These are phyloP conservation scores for Neurospora sp. DNA, from an alignment of 495 filamentous ascomycete genomes.

Conservation along the genomic window DNA sequence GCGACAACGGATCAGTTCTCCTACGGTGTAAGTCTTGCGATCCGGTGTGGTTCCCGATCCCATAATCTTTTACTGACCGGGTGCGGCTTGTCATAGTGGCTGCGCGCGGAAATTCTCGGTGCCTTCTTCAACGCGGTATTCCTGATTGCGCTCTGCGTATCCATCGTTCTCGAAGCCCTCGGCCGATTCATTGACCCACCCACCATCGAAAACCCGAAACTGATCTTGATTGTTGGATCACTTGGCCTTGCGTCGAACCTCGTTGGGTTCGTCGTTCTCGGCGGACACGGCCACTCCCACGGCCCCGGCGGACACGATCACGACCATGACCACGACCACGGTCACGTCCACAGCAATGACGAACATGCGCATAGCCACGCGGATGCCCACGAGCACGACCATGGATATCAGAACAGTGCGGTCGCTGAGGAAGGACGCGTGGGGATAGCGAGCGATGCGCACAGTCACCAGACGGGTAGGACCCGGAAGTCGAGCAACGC, in stretches of 20 bases:
- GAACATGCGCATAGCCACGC: constrained; percentile 58
- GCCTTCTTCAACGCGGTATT: constrained; percentile 96
- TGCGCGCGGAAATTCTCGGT: constrained; percentile 95
- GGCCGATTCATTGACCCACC: constrained; percentile 84
- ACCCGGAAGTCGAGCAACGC: constrained; percentile 40
- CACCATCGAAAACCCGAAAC: constrained; percentile 66
- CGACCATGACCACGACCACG: constrained; percentile 46
- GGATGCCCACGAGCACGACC: constrained; percentile 27
- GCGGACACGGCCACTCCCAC: constrained; percentile 87
- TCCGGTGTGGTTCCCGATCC: neutral
- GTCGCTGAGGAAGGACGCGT: constrained; percentile 22
- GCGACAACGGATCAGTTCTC: constrained; percentile 80
- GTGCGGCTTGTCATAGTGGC: constrained; percentile 42
- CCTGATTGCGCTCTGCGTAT: constrained; percentile 85
- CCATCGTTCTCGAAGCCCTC: constrained; percentile 90
- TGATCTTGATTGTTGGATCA: constrained; percentile 82
- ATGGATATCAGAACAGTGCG: constrained; percentile 19
- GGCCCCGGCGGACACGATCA: constrained; percentile 44
- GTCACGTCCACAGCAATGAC: constrained; percentile 56
- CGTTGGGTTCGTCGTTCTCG: constrained; percentile 78
- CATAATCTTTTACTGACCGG: neutral
- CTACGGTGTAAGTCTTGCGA: constrained; percentile 61
- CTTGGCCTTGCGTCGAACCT: constrained; percentile 84
- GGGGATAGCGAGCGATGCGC: constrained; percentile 6
- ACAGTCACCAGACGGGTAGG: constrained; percentile 1